Evolutionary conservation across 208 protist genomes (phyloP), one percentile per base, ranked within the genome.

Genomic region (Acanthamoeba culbertsoni): DNA sequence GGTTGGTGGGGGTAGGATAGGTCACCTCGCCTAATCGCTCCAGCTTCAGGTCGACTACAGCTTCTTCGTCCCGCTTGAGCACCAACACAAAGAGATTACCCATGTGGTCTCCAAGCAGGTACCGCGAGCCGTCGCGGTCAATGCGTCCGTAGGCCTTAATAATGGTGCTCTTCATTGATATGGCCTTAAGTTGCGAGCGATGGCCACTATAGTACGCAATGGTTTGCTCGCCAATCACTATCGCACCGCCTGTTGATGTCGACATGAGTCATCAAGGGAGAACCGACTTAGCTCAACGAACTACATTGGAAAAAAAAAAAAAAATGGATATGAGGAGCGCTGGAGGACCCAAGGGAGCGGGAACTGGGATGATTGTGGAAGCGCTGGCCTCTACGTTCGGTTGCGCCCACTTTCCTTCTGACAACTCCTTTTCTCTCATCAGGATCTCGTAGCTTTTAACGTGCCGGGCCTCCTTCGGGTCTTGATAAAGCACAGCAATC

Each of bases 161-260:
- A 2, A 93, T 45, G 3, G 96, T 95, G 16, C 59, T 53, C 10
- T 62, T 45, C 40, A 96, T 96, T 6, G 91, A 20, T 1, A 95
- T 65, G 2, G 93, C 93, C 18, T 63, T 51, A 1, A 79, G 42
- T 14, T 5, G 31, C 5, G 35, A 6, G 18, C 94, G 43, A 45
- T 7, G 55, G 26, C 57, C 95, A 65, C 93, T 95, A 55, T 96
- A 65, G 94, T 97, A 98, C 16, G 95, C 96, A 37, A 98, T 97
- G 10, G 86, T 94, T 37, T 95, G 84, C 48, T 98, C 96, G 23
- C 96, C 95, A 7, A 98, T 46, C 0, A 97, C 86, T 6, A 98
- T 35, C 16, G 94, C 73, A 28, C 96, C 97, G 35, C 97, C 94
- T 26, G 77, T 18, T n/a, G n/a, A n/a, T n/a, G n/a, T n/a, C 26